Base-by-base conservation (phyloP, 2,329 filamentous ascomycete genomes). In the Emmonsiellopsis sp. region DNA sequence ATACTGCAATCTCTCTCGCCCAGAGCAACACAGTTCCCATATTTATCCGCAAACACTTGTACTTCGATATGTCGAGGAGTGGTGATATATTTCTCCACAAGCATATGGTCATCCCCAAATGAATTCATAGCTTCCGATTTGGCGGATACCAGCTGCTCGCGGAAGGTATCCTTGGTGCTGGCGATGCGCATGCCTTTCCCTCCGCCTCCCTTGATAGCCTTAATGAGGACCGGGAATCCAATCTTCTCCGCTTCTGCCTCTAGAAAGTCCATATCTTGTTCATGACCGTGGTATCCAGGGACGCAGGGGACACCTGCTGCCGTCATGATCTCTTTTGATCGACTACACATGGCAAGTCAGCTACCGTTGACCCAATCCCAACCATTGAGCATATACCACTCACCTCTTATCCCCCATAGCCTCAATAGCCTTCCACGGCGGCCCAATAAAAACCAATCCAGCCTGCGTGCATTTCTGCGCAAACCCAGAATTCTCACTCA, bases 311-410 rank as follows among this genome's bases (percentile, higher is more conserved):
- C 93, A 7, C 90, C 89, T n/a, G 93, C 92, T 4, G 83, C 83
- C 36, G 82, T 89, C 93, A 98, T 97, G 65, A 98, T 96, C 67
- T 95, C 87, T 71, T 98, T 98, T 51, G 88, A 93, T 55, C 87
- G 79, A 53, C 79, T 80, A 51, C 17, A 2, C 10, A 37, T 37
- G 11, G 6, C 11, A 21, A 44, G 11, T 50, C 14, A 40, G 48
- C 48, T 27, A 5, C 21, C 21, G 37, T 37, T 10, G 6, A 21
- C 13, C 44, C 44, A 8, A 27, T 27, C 21, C 21, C 5, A 27
- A 27, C 5, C 21, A 5, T 27, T n/a, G 17, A 27, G 14, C 6
- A 14, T 7, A 5, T 6, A 17, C 27, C 13, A 36, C 63, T n/a
- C 65, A 77, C 77, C 86, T 90, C 74, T 96, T 95, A 73, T 95